Evolutionary conservation across 1,284 basidiomycete genomes (phyloP), one percentile per base, ranked within the genome.

Genomic region (Tranzscheliella williamsii): DNA sequence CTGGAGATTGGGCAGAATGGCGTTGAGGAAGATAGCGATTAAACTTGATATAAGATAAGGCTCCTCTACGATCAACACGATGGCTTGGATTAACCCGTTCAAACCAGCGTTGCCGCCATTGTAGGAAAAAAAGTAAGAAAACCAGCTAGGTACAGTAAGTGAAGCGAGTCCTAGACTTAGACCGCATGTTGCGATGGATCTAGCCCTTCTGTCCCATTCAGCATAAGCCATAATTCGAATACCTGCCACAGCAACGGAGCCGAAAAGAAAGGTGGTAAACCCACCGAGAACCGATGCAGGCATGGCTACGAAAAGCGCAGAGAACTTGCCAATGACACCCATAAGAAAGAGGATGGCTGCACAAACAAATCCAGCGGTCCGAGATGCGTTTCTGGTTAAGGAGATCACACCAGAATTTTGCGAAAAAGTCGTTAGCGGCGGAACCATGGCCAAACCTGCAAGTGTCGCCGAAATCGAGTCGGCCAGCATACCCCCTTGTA

Each of bases 201-300:
- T 38, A 5, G 56, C 41, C 23, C 56, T 37, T 36, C 56, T 36
- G 24, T 54, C 51, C 56, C 56, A 60, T n/a, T 60, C 49, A 13
- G 55, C 55, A n/a, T 58, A 58, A 1, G 55, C 55, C 55, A 58
- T 58, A 36, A 60, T 46, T 23, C 56, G 44, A 36, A 60, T 49
- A 26, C 56, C 56, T 4, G 56, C 55, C 16, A 55, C 41, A 8
- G 51, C 50, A 13, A 60, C 56, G 4, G 50, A 53, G 21, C 44
- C 56, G 24, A 60, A 60, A 12, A 60, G 50, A 45, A 60, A 60
- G 1, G 56, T 60, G 33, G 56, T 53, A 30, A 60, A 54, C 5
- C 55, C 55, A 16, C 55, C 55, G 5, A 60, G 39, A 8, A 55
- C 51, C 31, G 39, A 42, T 12, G 56, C 33, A 1, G 56, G 56